Evolutionary conservation across 2,329 filamentous ascomycete genomes (phyloP).

Genomic region (Phyllosticta citribraziliensis): DNA sequence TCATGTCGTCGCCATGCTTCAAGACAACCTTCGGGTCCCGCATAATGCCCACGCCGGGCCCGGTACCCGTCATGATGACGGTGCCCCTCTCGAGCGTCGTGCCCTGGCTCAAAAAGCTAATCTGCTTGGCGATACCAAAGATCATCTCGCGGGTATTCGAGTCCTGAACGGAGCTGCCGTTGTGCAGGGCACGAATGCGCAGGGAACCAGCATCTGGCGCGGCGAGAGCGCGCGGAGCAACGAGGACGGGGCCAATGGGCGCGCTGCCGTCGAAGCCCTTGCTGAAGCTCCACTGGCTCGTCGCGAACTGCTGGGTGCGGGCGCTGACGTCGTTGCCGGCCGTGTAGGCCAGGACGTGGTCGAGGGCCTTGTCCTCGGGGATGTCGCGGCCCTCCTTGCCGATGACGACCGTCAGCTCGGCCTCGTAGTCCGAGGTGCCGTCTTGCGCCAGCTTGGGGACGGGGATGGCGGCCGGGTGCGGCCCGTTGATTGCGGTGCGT

Average conservation of each 20-base stretch:
- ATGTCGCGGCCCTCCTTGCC: conserved; percentile 44
- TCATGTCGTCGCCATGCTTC: conserved; percentile 29
- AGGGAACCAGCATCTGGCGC: conserved; percentile 34
- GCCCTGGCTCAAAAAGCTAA: conserved; percentile 38
- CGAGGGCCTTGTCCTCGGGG: conserved; percentile 32
- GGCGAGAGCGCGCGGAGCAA: conserved; percentile 31
- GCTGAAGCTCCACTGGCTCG: conserved; percentile 45
- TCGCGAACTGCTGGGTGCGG: conserved; percentile 40
- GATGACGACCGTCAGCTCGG: conserved; percentile 35
- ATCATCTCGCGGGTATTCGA: conserved; percentile 32
- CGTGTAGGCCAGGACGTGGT: conserved; percentile 46
- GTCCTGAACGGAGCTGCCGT: conserved; percentile 40
- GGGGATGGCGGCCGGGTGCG: conserved; percentile 32
- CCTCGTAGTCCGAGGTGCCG: conserved; percentile 39
- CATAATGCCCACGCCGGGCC: conserved; percentile 34
- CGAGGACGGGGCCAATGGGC: conserved; percentile 43
- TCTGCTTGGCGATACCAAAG: conserved; percentile 37
- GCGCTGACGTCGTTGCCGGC: conserved; percentile 47
- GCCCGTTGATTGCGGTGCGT: conserved; percentile 30
- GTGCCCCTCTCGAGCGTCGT: conserved; percentile 38
- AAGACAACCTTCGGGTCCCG: conserved; percentile 31
- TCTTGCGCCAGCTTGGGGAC: conserved; percentile 43
- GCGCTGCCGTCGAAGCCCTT: conserved; percentile 49
- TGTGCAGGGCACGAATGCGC: conserved; percentile 37
- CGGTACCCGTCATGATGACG: conserved; percentile 42